Conservation (phyloP, 495 filamentous ascomycete genomes). For the Astrothelium macrocarpum region DNA sequence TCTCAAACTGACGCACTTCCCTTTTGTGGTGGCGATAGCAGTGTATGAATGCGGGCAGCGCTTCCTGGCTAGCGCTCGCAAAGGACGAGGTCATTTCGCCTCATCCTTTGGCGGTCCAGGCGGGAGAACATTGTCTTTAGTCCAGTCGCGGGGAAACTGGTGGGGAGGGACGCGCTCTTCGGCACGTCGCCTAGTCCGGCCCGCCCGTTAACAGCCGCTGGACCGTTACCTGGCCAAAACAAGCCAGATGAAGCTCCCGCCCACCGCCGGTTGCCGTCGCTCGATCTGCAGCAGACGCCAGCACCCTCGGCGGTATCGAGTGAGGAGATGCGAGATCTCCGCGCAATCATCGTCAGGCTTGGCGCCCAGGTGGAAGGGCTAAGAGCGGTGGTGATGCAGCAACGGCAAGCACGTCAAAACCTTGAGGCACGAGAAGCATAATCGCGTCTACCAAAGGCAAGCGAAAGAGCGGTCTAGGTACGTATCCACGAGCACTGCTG, state of each 20-base stretch:
- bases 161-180: slow-evolving; percentile 4
- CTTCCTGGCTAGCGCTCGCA: slow-evolving; percentile 16
- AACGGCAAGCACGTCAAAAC: background rate
- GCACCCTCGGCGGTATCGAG: slow-evolving; percentile 16
- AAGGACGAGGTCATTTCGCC: background rate
- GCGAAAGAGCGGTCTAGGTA: slow-evolving; percentile 1
- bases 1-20: slow-evolving; percentile 60
- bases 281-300: slow-evolving; percentile 15
- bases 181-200: slow-evolving; percentile 21
- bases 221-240: slow-evolving; percentile 11
- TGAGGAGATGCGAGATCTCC: slow-evolving; percentile 17
- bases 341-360: slow-evolving; percentile 27
- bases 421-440: background rate
- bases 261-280: slow-evolving; percentile 12
- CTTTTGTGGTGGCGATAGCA: slow-evolving; percentile 54
- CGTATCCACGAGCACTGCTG: too few species aligned
- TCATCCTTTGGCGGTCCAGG: slow-evolving; percentile 25
- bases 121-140: background rate
- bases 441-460: background rate
- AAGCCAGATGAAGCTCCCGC: slow-evolving; percentile 10
- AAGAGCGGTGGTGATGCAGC: slow-evolving; percentile 23
- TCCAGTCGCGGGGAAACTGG: background rate
- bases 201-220: slow-evolving; percentile 15
- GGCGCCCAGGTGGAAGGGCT: slow-evolving; percentile 27
- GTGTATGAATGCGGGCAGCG: slow-evolving; percentile 41